Conservation (phyloP, 1,139 yeast genomes). For the Pichiaceae sp. region DNA sequence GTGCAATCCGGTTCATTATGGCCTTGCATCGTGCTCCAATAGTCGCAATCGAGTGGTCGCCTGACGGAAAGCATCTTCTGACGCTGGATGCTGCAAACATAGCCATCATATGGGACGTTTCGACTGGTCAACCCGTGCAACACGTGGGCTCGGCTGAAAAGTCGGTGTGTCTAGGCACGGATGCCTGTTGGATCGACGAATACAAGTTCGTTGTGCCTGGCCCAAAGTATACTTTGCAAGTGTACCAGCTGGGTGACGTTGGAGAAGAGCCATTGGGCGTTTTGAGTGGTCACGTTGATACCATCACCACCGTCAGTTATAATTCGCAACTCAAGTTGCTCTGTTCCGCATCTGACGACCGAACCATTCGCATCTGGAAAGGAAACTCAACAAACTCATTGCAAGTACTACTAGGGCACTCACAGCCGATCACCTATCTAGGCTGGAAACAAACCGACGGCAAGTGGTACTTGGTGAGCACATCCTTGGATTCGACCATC, state of each 20-base stretch:
- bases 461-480: conserved; percentile 24
- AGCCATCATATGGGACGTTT: conserved; percentile 47
- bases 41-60: conserved; percentile 41
- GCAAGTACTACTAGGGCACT: conserved; percentile 38
- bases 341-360: conserved; percentile 74
- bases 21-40: conserved; percentile 47
- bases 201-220: conserved; percentile 67
- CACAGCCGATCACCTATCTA: conserved; percentile 47
- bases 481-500: conserved; percentile 65
- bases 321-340: conserved; percentile 44
- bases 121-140: conserved; percentile 39
- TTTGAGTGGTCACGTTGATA: conserved; percentile 60
- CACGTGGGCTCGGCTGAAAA: conserved; percentile 19
- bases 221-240: conserved; percentile 43
- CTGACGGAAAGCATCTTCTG: conserved; percentile 30
- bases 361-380: conserved; percentile 64
- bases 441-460: conserved; percentile 37
- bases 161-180: conserved; percentile 32
- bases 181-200: conserved; percentile 67
- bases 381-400: conserved; percentile 44
- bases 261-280: conserved; percentile 45
- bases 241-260: conserved; percentile 44
- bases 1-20: conserved; percentile 53
- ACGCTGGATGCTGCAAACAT: conserved; percentile 33
- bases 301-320: conserved; percentile 50